These are phyloP conservation scores for Lactarius tabidus DNA, from an alignment of 768 basidiomycete genomes.

Conservation along the genomic window DNA sequence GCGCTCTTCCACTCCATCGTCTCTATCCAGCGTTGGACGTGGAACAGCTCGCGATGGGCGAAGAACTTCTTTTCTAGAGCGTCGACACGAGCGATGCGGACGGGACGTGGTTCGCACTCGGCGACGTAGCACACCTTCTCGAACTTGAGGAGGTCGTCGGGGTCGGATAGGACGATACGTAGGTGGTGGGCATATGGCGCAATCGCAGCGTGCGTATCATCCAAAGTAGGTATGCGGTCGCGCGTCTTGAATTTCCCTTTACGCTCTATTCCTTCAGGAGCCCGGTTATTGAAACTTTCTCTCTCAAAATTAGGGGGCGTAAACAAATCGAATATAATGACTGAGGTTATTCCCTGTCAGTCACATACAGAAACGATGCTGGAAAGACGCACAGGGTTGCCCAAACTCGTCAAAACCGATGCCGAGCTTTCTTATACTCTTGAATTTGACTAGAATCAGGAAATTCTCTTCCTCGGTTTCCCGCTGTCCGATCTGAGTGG, in stretches of 20 bases:
- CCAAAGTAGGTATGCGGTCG: slow-evolving; percentile 53
- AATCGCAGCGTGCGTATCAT: slow-evolving; percentile 53
- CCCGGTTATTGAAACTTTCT: slow-evolving; percentile 51
- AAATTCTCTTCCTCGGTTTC: slow-evolving; percentile 17
- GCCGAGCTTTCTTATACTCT: slow-evolving; percentile 21
- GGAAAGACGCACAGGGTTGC: slow-evolving; percentile 8
- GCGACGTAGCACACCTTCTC: slow-evolving; percentile 49
- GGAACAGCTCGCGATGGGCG: slow-evolving; percentile 41
- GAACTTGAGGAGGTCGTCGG: slow-evolving; percentile 51
- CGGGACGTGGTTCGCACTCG: slow-evolving; percentile 35
- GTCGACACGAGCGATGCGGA: slow-evolving; percentile 39
- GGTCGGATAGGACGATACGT: slow-evolving; percentile 54
- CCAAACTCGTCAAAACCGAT: slow-evolving; percentile 15
- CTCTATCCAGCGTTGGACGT: slow-evolving; percentile 42
- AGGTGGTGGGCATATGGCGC: slow-evolving; percentile 72
- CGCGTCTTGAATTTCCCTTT: slow-evolving; percentile 42
- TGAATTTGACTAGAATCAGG: slow-evolving; percentile 17
- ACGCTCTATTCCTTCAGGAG: slow-evolving; percentile 39
- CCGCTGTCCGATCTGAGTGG: slow-evolving; percentile 15
- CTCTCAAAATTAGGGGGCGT: slow-evolving; percentile 60
- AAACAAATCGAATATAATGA: slow-evolving; percentile 19
- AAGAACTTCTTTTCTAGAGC: slow-evolving; percentile 52
- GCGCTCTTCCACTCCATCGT: slow-evolving; percentile 60
- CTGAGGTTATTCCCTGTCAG: slow-evolving; percentile 1
- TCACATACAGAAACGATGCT: too few relatives aligned